Evolutionary conservation across 2,329 filamentous ascomycete species (phyloP).

Genomic region (Scedosporium boydii): DNA sequence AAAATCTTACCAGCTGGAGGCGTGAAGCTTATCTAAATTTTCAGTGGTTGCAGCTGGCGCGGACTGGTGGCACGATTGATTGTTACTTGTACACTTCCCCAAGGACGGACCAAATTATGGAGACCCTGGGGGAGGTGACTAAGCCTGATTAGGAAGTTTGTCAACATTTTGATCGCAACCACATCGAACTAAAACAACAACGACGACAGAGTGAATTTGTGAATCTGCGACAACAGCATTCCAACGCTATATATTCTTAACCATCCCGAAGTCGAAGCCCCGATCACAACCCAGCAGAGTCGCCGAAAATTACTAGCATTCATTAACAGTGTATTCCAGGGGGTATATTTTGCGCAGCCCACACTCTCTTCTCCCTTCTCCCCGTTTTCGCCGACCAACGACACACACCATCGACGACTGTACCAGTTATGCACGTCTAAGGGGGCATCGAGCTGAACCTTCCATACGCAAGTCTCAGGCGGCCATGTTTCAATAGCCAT

Average conservation of each 20-base stretch:
- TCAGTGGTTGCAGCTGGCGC: background rate
- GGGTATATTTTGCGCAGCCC: no score
- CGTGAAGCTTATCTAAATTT: no score
- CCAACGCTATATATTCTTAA: no score
- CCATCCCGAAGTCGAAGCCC: no score
- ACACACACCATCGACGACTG: background rate
- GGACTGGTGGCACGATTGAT: background rate
- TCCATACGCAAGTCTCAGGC: background rate
- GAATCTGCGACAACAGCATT: background rate
- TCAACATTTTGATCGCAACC: slow-evolving; percentile 4
- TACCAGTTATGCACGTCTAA: no score
- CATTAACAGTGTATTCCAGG: no score
- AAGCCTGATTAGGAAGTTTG: slow-evolving; percentile 1
- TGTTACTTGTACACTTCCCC: background rate
- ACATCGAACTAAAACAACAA: background rate
- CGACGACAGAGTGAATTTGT: no score
- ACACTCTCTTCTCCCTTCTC: no score
- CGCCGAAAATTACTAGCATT: no score
- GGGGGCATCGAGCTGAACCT: background rate
- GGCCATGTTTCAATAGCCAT: background rate
- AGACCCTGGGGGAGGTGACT: background rate
- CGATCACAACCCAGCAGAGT: no score
- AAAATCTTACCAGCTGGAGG: background rate
- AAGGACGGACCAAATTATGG: background rate
- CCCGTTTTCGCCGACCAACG: no score